Conservation (phyloP, 192 early-diverging fungal species). For the Spizellomyces sp. region DNA sequence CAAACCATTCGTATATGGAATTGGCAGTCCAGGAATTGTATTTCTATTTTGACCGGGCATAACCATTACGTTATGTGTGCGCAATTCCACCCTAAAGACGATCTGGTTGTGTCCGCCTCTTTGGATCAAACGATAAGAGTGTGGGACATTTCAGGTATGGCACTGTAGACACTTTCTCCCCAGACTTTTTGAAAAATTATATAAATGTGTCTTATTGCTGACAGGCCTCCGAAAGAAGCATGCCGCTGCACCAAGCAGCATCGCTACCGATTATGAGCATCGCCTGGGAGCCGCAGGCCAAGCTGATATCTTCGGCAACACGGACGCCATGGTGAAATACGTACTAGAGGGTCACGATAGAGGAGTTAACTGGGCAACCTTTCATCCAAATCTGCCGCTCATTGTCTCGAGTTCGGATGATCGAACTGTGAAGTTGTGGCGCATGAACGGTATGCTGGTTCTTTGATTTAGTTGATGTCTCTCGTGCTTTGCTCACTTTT, state of each 20-base stretch:
- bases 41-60: slow-evolving; percentile 96
- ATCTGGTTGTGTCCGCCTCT: slow-evolving; percentile 93
- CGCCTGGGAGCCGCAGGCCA: slow-evolving; percentile 55
- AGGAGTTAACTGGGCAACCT: slow-evolving; percentile 97
- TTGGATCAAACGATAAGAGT: slow-evolving; percentile 97
- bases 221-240: slow-evolving; percentile 82
- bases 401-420: slow-evolving; percentile 98
- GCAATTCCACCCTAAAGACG: slow-evolving; percentile 97
- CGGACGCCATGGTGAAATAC: slow-evolving; percentile 96
- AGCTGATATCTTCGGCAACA: slow-evolving; percentile 94
- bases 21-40: slow-evolving; percentile 98
- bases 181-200: not conserved
- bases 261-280: slow-evolving; percentile 36
- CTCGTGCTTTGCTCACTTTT: not conserved
- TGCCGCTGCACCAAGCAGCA: slow-evolving; percentile 57
- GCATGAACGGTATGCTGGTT: slow-evolving; percentile 81
- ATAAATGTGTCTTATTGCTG: not conserved
- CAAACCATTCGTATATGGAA: slow-evolving; percentile 99
- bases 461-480: not conserved
- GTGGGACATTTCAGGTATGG: slow-evolving; percentile 94
- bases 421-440: slow-evolving; percentile 97
- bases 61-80: slow-evolving; percentile 99
- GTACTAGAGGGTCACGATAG: slow-evolving; percentile 97
- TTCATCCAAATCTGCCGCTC: slow-evolving; percentile 95
- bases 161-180: not conserved